These are phyloP conservation scores for Monilinia laxa DNA, from an alignment of 2,329 filamentous ascomycete species.

Conservation along the genomic window DNA sequence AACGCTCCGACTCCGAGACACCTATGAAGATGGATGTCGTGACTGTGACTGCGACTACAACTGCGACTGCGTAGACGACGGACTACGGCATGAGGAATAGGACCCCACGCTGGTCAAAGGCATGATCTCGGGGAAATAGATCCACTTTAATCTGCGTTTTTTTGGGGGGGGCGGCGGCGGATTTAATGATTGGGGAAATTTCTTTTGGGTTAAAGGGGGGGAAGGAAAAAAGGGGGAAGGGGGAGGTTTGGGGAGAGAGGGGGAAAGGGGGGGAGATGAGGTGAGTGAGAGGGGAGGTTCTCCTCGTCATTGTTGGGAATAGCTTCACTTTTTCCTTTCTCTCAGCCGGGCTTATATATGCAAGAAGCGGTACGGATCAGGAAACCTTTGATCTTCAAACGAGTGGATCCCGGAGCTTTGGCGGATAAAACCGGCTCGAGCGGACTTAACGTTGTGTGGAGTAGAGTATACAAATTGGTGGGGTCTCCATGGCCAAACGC, in stretches of 20 bases:
- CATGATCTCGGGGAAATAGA: conserved; percentile 17
- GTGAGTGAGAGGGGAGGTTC: not conserved
- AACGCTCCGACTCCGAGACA: conserved; percentile 4
- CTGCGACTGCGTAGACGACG: too few species aligned
- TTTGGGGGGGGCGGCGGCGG: not conserved
- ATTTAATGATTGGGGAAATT: not conserved
- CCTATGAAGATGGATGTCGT: conserved; percentile 8
- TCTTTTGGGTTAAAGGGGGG: not conserved
- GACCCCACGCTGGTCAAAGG: conserved; percentile 10
- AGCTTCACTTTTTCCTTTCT: too few species aligned
- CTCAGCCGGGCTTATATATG: too few species aligned
- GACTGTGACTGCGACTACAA: not conserved
- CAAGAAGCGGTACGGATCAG: too few species aligned
- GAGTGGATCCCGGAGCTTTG: not conserved
- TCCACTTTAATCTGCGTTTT: not conserved
- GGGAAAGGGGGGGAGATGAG: too few species aligned
- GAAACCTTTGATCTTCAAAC: not conserved
- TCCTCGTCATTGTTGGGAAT: too few species aligned
- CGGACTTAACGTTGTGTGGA: conserved; percentile 8
- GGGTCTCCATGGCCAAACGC: conserved; percentile 17
- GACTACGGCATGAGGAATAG: not conserved
- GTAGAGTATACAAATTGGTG: not conserved
- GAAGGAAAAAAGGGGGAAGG: not conserved
- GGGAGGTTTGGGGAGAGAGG: not conserved
- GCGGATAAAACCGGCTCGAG: conserved; percentile 11